These are phyloP conservation scores for Eucalyptus paniculata DNA, from an alignment of 345 rosid genomes.

Conservation along the genomic window DNA sequence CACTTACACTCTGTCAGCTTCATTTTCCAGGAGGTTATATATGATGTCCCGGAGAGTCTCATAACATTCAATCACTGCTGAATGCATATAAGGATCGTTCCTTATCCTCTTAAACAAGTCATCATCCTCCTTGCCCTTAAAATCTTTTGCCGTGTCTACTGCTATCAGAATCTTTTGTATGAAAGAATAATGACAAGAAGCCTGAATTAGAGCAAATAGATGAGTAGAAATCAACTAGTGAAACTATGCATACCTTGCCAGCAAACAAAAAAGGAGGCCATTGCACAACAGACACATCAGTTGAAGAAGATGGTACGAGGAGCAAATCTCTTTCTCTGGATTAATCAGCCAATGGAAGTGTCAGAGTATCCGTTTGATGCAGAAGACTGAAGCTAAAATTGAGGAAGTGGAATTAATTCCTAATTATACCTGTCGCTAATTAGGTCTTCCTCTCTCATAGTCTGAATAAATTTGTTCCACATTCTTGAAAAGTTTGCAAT, in stretches of 20 bases:
- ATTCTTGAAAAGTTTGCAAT: conserved; percentile 62
- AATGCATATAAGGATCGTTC: conserved; percentile 58
- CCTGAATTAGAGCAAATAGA: background rate
- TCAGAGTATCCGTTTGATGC: background rate
- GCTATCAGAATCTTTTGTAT: conserved; percentile 78
- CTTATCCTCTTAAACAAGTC: conserved; percentile 73
- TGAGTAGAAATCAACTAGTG: background rate
- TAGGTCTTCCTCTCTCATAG: conserved; percentile 89
- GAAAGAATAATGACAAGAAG: conserved; percentile 1
- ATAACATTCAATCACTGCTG: conserved; percentile 71
- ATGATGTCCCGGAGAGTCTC: conserved; percentile 60
- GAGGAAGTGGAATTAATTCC: background rate
- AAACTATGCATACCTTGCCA: conserved; percentile 53
- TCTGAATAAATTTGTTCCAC: conserved; percentile 80
- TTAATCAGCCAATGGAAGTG: background rate
- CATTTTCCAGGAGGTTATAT: conserved; percentile 47
- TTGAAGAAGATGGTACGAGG: conserved; percentile 70
- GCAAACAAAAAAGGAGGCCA: conserved; percentile 99
- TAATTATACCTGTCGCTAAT: conserved; percentile 51
- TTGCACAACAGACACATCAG: conserved; percentile 56
- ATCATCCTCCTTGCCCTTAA: conserved; percentile 59
- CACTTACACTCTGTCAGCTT: conserved; percentile 47
- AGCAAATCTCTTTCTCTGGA: conserved; percentile 78
- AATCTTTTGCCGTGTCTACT: conserved; percentile 96
- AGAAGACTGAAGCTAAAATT: background rate